Evolutionary conservation across 2,329 filamentous ascomycete genomes (phyloP).

Genomic region (Trichoderma cornu-damae): DNA sequence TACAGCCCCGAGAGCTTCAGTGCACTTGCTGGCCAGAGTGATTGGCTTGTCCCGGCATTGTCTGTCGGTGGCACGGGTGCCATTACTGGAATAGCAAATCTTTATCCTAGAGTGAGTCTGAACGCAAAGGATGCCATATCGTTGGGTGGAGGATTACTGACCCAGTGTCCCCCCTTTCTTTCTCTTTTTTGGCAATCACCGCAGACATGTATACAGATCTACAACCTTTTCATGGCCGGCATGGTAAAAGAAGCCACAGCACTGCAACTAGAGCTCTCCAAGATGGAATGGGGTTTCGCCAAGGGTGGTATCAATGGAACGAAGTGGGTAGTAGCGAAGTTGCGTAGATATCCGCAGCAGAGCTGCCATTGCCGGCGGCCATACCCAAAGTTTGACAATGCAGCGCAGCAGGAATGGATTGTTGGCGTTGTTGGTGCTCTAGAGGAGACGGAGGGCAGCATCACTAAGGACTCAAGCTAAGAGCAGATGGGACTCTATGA

Average conservation of each 20-base stretch:
- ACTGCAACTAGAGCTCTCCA: constrained; percentile 47
- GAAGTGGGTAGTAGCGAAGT: constrained; percentile 54
- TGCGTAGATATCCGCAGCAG: constrained; percentile 46
- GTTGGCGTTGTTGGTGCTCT: constrained; percentile 24
- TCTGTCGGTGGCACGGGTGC: constrained; percentile 54
- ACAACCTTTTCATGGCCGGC: constrained; percentile 44
- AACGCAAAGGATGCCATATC: too few species aligned
- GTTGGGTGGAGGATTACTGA: background rate
- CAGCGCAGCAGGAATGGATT: constrained; percentile 28
- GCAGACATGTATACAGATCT: constrained; percentile 45
- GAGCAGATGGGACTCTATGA: background rate
- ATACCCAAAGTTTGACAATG: constrained; percentile 45
- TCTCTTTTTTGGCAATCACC: background rate
- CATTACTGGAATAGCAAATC: constrained; percentile 59
- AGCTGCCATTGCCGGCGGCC: constrained; percentile 50
- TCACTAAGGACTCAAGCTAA: constrained; percentile 5
- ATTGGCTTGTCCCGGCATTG: constrained; percentile 62
- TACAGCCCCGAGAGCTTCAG: constrained; percentile 53
- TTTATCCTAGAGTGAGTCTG: constrained; percentile 49
- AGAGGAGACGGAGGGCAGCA: constrained; percentile 22
- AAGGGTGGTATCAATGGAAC: constrained; percentile 57
- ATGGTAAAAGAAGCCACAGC: constrained; percentile 44
- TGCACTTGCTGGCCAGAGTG: constrained; percentile 66
- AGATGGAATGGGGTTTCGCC: constrained; percentile 52
- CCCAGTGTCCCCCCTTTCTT: too few species aligned